These are phyloP conservation scores for Arthrobotrys sphaeroides DNA, from an alignment of 2,329 filamentous ascomycete species.

Conservation along the genomic window DNA sequence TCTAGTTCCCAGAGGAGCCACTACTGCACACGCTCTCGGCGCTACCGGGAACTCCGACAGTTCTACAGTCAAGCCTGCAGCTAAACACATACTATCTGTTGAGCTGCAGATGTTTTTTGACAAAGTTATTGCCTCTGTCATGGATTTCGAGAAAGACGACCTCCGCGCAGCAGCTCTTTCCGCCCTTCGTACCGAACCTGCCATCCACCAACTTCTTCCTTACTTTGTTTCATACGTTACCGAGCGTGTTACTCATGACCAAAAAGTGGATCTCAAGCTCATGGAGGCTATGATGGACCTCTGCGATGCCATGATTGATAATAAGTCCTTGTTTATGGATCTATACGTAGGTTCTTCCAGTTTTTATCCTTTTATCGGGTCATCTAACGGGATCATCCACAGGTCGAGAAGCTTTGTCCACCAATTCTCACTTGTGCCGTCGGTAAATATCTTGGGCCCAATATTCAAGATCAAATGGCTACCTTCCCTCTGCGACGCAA, in stretches of 20 bases:
- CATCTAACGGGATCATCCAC: background rate
- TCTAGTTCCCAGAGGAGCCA: slow-evolving; percentile 86
- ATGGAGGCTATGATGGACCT: slow-evolving; percentile 93
- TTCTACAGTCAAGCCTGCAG: slow-evolving; percentile 82
- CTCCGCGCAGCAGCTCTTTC: slow-evolving; percentile 85
- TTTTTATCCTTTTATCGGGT: too few species aligned
- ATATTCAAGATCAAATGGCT: slow-evolving; percentile 57
- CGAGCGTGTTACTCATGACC: slow-evolving; percentile 92
- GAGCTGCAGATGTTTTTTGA: slow-evolving; percentile 97
- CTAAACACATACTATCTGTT: slow-evolving; percentile 95
- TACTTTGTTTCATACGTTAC: slow-evolving; percentile 97
- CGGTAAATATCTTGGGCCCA: slow-evolving; percentile 75
- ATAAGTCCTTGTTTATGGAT: slow-evolving; percentile 79
- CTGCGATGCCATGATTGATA: slow-evolving; percentile 82
- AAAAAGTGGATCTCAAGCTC: slow-evolving; percentile 83
- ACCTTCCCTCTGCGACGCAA: slow-evolving; percentile 83
- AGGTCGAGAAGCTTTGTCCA: slow-evolving; percentile 76
- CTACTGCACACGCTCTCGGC: slow-evolving; percentile 84
- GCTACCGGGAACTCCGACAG: slow-evolving; percentile 81
- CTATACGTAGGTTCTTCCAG: slow-evolving; percentile 71
- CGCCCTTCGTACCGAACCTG: slow-evolving; percentile 86
- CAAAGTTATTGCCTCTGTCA: slow-evolving; percentile 86
- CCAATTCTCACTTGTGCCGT: slow-evolving; percentile 91
- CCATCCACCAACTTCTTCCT: slow-evolving; percentile 91
- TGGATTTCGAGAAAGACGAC: slow-evolving; percentile 87